Base-by-base conservation (phyloP, 257 asterid genomes). In the Ajuga chamaepitys region DNA sequence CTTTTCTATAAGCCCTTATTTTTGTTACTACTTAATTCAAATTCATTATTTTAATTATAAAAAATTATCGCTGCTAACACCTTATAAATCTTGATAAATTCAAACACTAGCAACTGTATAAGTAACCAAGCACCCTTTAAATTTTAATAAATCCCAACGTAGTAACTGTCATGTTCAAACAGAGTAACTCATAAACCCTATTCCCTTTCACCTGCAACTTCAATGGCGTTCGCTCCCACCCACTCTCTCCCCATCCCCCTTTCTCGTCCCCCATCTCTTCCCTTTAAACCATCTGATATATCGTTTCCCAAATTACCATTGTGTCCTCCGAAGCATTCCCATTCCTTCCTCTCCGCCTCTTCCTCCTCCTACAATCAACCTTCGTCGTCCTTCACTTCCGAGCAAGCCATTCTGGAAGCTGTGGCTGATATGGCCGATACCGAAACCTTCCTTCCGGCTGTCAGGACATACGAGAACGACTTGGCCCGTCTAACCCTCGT, bases 391-490 rank as follows among this genome's bases (percentile, higher is more conserved):
- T 76, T 61, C 68, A 42, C 73, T 47, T 74, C 93, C 18, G 89
- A 80, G 75, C 82, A 81, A 53, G 74, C 80, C 14, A 64, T 89
- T 59, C 79, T 85, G 3, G 84, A 81, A 34, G 82, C 93, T 4
- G 60, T 89, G 3, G 81, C 88, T 20, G 76, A 76, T 17, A 71
- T 80, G 9, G 70, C 74, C 20, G 81, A 76, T n/a, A 13, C 60
- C 0, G 88, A 83, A 59, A 63, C 69, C 25, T 9, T 58, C 8
- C 79, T 81, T 2, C 93, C 96, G 0, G 85, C 76, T 4, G 88
- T 89, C 56, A 78, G 98, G 78, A 81, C 93, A 2, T 92, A 79
- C 62, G 98, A 92, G 73, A 87, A 85, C 66, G 86, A 87, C 68
- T 68, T 83, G 62, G 83, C 89, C 24, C 85, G 97, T 58, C 80